Base-by-base conservation (phyloP, 2,329 filamentous ascomycete genomes). In the Pseudopyricularia cyperi region DNA sequence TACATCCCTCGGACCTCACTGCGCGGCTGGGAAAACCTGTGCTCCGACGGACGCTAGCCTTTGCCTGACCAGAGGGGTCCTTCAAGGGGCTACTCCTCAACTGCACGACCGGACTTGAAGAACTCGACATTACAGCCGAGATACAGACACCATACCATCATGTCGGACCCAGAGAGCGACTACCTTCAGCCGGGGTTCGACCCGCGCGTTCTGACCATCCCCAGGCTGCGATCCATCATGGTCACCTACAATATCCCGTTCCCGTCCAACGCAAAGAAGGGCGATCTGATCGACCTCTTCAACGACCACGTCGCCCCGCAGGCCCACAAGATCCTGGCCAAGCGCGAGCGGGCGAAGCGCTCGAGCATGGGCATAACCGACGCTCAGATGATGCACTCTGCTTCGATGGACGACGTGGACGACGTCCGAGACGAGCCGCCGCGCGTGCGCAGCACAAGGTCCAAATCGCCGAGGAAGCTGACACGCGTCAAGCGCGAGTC, bases 131-230 rank as follows among this genome's bases (percentile, higher is more conserved):
- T n/a, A n/a, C n/a, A n/a, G n/a, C n/a, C n/a, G n/a, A n/a, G n/a
- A n/a, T n/a, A n/a, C n/a, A n/a, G n/a, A n/a, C n/a, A n/a, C n/a
- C n/a, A n/a, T n/a, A 7, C n/a, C 17, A 67, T 51, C 58, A 83
- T 83, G 80, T 76, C 77, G 28, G 80, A 84, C 61, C 71, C 80
- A 57, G 87, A 90, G 58, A 71, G 62, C 55, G 86, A 89, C 58
- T 98, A 97, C 65, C 82, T 97, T 32, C 82, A 90, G 63, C 78
- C 87, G 52, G 87, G 80, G 60, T 97, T 96, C 65, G 89, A 98
- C 65, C 82, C 93, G 19, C 76, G 77, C 63, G 80, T 78, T 57
- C 79, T 97, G 57, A 97, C 89, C 1, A 82, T 97, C 49, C 89
- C 93, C 28, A 85, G 86, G 46, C 74, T 98, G 60, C 87, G 93